These are phyloP conservation scores for Fraxinus baroniana DNA, from an alignment of 305 asterid genomes.

Conservation along the genomic window DNA sequence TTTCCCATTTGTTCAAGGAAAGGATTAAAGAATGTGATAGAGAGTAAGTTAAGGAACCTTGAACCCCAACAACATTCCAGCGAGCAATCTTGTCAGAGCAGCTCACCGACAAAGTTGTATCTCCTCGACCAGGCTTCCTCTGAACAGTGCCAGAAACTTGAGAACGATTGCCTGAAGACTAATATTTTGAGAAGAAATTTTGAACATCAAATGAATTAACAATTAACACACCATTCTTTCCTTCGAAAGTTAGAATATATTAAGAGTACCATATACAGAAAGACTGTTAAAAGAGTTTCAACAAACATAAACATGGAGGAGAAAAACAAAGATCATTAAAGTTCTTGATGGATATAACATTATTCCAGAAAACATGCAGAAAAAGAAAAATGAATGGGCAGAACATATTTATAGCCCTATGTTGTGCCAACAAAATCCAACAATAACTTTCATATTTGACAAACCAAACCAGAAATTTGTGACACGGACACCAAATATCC, in stretches of 20 bases:
- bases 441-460: neutral
- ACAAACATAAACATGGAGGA: neutral
- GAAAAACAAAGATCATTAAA: neutral
- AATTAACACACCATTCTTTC: neutral
- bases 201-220: neutral
- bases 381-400: neutral
- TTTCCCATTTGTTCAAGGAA: constrained; percentile 1
- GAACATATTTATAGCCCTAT: neutral
- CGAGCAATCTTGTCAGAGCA: constrained; percentile 98
- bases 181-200: neutral
- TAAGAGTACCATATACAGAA: constrained; percentile 11
- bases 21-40: constrained; percentile 9
- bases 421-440: neutral
- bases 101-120: constrained; percentile 88
- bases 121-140: constrained; percentile 98
- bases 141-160: constrained; percentile 59
- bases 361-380: constrained; percentile 3
- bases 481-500: neutral
- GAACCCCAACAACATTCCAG: constrained; percentile 94
- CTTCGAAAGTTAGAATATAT: neutral
- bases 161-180: constrained; percentile 34
- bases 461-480: neutral
- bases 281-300: neutral
- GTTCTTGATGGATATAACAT: neutral
- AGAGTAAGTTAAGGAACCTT: constrained; percentile 49